These are phyloP conservation scores for Thalassiosira allenii DNA, from an alignment of 352 stramenopile species.

Conservation along the genomic window DNA sequence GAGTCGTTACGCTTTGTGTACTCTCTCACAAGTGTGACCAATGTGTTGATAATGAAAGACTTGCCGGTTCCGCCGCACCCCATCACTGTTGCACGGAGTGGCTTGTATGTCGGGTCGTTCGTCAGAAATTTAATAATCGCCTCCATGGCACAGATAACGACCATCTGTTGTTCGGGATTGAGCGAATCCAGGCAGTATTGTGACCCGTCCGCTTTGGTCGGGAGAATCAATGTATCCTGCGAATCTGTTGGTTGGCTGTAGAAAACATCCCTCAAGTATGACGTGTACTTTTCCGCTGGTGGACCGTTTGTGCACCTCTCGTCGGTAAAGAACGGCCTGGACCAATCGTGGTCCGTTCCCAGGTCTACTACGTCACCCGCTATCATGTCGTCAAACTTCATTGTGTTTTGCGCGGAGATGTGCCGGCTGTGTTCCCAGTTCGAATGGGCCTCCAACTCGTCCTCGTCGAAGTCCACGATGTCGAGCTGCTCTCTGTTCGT, in stretches of 20 bases:
- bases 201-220: background rate
- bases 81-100: slow-evolving; percentile 27
- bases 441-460: background rate
- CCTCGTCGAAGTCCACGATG: slow-evolving; percentile 9
- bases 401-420: slow-evolving; percentile 3
- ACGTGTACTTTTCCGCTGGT: background rate
- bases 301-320: background rate
- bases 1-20: slow-evolving; percentile 9
- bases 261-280: background rate
- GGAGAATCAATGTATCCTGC: background rate
- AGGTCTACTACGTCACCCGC: slow-evolving; percentile 10
- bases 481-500: background rate
- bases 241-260: background rate
- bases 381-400: background rate
- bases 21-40: slow-evolving; percentile 20
- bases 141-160: slow-evolving; percentile 5
- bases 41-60: slow-evolving; percentile 41
- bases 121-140: slow-evolving; percentile 33
- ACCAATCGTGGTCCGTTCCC: slow-evolving; percentile 22
- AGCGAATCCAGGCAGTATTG: background rate
- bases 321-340: background rate
- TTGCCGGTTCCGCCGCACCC: slow-evolving; percentile 29
- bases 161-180: background rate
- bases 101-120: slow-evolving; percentile 22
- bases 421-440: background rate